Evolutionary conservation across 83 land plant genomes (phyloP), one percentile per base, ranked within the genome.

Genomic region (Diphasiastrum complanatum): DNA sequence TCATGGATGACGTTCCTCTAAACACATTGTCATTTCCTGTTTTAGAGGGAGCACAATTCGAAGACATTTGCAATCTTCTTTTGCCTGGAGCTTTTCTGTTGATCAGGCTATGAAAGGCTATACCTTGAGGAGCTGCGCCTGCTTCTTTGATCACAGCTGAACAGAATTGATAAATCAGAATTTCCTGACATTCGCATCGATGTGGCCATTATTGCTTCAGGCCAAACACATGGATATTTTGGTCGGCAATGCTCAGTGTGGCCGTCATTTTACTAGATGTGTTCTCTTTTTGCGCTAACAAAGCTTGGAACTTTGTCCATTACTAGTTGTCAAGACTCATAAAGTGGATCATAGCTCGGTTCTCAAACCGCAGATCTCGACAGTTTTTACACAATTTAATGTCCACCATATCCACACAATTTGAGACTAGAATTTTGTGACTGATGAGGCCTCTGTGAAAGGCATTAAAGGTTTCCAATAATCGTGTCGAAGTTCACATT

Each of bases 201-300:
- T 58, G 30, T 58, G 61, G 61, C 61, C 61, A 5, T 22, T 58
- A 45, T 20, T 58, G 22, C 10, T 58, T 18, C 61, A 58, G 38
- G 61, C 61, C 2, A 40, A 45, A 26, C 3, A 37, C 10, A 35
- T 1, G n/a, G 49, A 58, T 37, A n/a, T 58, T 58, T 38, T 58
- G 61, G 61, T 58, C 61, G 4, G 5, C 35, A 0, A 22, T 58
- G 10, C 16, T 32, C 25, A 58, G 61, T 38, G 0, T 58, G 3
- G 1, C 38, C 10, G 2, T 58, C 26, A 58, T 58, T 36, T 4
- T 37, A 18, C 33, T 58, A 28, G 61, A 58, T 4, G 3, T 58
- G 5, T 58, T 58, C 25, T 58, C 61, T 1, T 58, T 18, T 28
- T 19, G 26, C 6, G 61, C 61, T 29, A 58, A 58, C 49, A 58